Percentiles rank a stretch among this genome's conserved stretches.
Evolutionary conservation across 1,284 basidiomycete genomes (phyloP).

Genomic region (Schizophyllum commune): DNA sequence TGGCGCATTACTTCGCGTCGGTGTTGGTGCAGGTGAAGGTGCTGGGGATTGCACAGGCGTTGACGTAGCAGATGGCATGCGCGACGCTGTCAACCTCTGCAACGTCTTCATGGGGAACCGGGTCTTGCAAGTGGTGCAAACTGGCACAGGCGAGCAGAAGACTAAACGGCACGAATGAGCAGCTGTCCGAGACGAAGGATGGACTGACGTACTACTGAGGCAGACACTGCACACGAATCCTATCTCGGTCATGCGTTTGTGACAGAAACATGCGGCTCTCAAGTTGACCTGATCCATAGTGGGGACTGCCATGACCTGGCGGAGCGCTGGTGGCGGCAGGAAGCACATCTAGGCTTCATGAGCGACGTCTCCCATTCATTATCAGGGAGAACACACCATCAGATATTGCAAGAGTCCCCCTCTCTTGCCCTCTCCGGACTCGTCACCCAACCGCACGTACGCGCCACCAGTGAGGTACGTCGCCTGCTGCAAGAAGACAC

Average conservation of each 20-base stretch:
- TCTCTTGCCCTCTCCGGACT: slow-evolving; percentile 18
- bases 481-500: slow-evolving; percentile 96
- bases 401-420: slow-evolving; percentile 70
- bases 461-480: slow-evolving; percentile 92
- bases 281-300: slow-evolving; percentile 95
- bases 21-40: neutral
- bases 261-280: slow-evolving; percentile 97
- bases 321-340: slow-evolving; percentile 75
- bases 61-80: neutral
- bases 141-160: slow-evolving; percentile 88
- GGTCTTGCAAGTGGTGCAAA: slow-evolving; percentile 93
- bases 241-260: slow-evolving; percentile 93
- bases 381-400: slow-evolving; percentile 44
- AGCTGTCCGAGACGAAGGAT: slow-evolving; percentile 5
- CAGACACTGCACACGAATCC: slow-evolving; percentile 98
- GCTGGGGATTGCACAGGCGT: neutral
- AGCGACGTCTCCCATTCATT: slow-evolving; percentile 1
- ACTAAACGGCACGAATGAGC: slow-evolving; percentile 36
- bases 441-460: slow-evolving; percentile 82
- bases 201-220: slow-evolving; percentile 68
- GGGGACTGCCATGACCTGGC: slow-evolving; percentile 76
- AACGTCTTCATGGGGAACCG: slow-evolving; percentile 89
- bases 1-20: neutral
- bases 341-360: slow-evolving; percentile 70
- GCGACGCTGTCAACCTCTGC: slow-evolving; percentile 60